Evolutionary conservation across 2,329 filamentous ascomycete genomes (phyloP).

Genomic region (Rhynchosporium secalis): DNA sequence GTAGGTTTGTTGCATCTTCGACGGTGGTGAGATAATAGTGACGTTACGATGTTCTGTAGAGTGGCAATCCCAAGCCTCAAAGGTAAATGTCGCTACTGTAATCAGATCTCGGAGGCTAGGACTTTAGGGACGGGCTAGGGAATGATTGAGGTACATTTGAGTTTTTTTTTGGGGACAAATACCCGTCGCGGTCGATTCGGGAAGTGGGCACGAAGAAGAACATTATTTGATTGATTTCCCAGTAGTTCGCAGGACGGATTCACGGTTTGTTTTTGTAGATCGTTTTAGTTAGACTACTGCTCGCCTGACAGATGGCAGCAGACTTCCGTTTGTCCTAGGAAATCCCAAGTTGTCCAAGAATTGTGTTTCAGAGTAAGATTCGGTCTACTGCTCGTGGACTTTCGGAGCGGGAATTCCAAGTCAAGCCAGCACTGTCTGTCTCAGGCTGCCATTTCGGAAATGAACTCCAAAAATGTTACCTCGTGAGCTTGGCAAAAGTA

Average conservation of each 20-base stretch:
- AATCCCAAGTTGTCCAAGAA: neutral
- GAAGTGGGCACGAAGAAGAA: conserved; percentile 2
- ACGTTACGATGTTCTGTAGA: neutral
- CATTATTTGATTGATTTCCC: neutral
- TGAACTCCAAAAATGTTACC: too few relatives aligned
- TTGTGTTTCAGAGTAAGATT: neutral
- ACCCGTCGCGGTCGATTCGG: conserved; percentile 1
- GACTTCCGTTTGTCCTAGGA: neutral
- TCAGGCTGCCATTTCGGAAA: neutral
- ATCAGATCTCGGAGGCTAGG: neutral
- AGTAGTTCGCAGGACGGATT: neutral
- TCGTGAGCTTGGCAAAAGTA: too few relatives aligned
- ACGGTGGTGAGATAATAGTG: neutral
- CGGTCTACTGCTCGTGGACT: neutral
- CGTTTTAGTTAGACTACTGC: conserved; percentile 1
- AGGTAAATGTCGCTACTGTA: neutral
- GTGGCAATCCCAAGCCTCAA: neutral
- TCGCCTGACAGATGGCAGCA: neutral
- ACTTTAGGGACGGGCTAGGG: too few relatives aligned
- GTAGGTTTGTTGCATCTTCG: too few relatives aligned
- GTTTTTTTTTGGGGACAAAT: neutral
- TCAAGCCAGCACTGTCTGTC: neutral
- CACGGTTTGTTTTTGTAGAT: too few relatives aligned
- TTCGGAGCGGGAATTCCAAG: neutral
- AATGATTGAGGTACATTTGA: neutral